Evolutionary conservation across 2,329 filamentous ascomycete genomes (phyloP).

Genomic region (Didymella pinodella): DNA sequence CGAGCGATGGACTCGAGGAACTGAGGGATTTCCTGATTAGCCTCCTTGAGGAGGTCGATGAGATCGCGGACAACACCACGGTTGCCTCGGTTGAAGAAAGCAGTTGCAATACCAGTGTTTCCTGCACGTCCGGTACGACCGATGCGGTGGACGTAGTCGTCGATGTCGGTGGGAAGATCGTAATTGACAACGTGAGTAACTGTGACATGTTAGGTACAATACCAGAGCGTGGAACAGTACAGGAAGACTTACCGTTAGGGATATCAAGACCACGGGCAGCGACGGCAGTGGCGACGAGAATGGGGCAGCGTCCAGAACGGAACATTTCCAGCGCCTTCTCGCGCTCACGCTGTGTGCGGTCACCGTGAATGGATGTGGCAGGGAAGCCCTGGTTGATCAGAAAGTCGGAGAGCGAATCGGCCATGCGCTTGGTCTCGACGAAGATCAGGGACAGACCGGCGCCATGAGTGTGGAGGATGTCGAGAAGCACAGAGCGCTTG

Average conservation of each 20-base stretch:
- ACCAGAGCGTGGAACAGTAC: too few species aligned
- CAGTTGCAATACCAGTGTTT: conserved; percentile 97
- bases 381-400: conserved; percentile 98
- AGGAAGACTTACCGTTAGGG: too few species aligned
- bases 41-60: conserved; percentile 97
- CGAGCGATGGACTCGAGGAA: conserved; percentile 98
- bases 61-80: conserved; percentile 96
- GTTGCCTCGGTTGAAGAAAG: conserved; percentile 99
- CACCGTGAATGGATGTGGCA: conserved; percentile 97
- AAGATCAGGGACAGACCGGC: conserved; percentile 94
- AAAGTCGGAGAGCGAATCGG: conserved; percentile 96
- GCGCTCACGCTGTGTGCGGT: conserved; percentile 98
- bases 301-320: conserved; percentile 93
- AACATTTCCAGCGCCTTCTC: conserved; percentile 98
- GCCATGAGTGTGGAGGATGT: conserved; percentile 94
- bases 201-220: too few species aligned
- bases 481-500: conserved; percentile 96
- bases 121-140: conserved; percentile 99
- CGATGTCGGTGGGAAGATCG: conserved; percentile 97
- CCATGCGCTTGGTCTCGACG: conserved; percentile 99
- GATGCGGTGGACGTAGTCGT: conserved; percentile 98
- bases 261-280: conserved; percentile 67
- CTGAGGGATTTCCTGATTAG: conserved; percentile 91
- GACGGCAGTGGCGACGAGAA: conserved; percentile 95
- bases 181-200: conserved; percentile 99